phyloP scores from a whole-genome alignment of 2,329 filamentous ascomycete species.

The Penicillium concentricum region DNA sequence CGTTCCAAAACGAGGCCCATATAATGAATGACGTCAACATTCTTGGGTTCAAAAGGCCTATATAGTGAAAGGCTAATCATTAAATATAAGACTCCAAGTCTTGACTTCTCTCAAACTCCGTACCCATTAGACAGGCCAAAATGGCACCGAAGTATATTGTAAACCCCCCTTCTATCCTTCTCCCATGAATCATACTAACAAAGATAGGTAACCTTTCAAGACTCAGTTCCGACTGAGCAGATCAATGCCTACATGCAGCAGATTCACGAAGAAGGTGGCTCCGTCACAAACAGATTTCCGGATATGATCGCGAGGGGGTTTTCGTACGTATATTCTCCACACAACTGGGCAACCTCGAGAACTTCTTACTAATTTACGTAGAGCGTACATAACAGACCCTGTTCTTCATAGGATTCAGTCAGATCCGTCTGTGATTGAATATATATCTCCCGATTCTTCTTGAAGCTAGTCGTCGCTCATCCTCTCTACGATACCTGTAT shows the following conservation, averaged over 20 bases:
- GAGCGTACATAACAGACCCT: not conserved
- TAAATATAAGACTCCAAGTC: not conserved
- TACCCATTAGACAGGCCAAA: not conserved
- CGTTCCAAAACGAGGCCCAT: not conserved
- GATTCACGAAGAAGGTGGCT: not conserved
- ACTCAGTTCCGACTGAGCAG: slow-evolving; percentile 3
- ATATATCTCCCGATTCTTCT: not conserved
- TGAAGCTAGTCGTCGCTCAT: too few species aligned
- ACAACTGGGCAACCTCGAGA: too few species aligned
- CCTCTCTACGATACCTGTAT: not conserved
- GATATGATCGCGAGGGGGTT: slow-evolving; percentile 5
- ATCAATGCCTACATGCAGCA: slow-evolving; percentile 2
- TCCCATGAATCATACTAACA: not conserved
- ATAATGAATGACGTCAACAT: not conserved
- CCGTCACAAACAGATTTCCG: not conserved
- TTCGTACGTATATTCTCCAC: not conserved
- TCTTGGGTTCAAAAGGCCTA: not conserved
- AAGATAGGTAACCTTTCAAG: slow-evolving; percentile 3
- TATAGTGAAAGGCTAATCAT: not conserved
- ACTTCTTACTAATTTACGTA: not conserved
- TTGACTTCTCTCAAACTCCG: not conserved
- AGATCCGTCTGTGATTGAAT: not conserved
- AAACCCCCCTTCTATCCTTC: not conserved
- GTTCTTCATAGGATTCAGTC: not conserved
- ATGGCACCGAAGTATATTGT: slow-evolving; percentile 1